Evolutionary conservation across 108 stramenopile species (phyloP).

Genomic region (Cafeteria roenbergensis): DNA sequence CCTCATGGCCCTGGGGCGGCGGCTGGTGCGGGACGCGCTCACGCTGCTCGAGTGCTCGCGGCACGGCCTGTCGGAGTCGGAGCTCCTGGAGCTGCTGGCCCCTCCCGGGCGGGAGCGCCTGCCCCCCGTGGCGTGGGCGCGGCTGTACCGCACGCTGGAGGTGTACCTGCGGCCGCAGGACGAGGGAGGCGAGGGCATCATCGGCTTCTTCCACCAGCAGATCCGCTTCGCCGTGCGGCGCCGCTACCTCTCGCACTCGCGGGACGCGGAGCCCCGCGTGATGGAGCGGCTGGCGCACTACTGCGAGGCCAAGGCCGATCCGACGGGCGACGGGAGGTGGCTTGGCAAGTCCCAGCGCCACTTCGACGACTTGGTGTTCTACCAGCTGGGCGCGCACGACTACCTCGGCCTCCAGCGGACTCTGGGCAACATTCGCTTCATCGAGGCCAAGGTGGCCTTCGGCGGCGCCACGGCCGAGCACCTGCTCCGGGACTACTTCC

Average conservation of each 20-base stretch:
- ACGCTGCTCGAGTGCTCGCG: not conserved
- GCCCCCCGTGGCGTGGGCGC: conserved; percentile 9
- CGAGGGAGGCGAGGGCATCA: conserved; percentile 2
- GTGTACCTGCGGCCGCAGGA: conserved; percentile 4
- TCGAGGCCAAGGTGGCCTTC: not conserved
- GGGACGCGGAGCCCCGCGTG: not conserved
- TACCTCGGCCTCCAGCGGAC: not conserved
- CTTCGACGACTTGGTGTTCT: not conserved
- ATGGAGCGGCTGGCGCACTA: not conserved
- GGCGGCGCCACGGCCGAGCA: not conserved
- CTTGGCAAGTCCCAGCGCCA: not conserved
- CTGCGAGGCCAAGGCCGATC: not conserved
- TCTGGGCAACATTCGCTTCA: conserved; percentile 2
- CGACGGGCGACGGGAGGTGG: not conserved
- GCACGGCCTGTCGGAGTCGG: not conserved
- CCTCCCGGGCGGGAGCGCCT: not conserved
- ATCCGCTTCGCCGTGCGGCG: not conserved
- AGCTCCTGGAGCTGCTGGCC: conserved; percentile 9
- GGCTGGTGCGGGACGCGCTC: not conserved
- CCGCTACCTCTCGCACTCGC: not conserved
- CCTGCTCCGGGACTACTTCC: conserved; percentile 7
- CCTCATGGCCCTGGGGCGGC: not conserved
- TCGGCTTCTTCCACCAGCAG: conserved; percentile 10
- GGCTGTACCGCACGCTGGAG: conserved; percentile 11
- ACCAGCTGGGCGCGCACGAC: not conserved